Percentiles rank a stretch among this genome's conserved stretches.
Evolutionary conservation across 257 asterid genomes (phyloP).

Genomic region (Primulina huaijiensis): DNA sequence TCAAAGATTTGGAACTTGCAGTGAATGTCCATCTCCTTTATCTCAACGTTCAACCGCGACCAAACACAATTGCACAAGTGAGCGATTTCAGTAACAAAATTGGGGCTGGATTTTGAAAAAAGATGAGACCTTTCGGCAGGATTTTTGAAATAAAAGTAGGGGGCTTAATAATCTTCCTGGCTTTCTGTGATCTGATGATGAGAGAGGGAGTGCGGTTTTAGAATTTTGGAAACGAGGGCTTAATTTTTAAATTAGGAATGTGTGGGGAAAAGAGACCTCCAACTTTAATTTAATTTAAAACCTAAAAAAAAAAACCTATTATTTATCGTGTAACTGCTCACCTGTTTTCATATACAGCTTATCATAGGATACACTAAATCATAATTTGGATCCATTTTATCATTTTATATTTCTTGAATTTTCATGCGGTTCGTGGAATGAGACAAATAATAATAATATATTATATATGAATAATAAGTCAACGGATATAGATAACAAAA

Average conservation of each 20-base stretch:
- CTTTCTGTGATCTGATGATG: conserved; percentile 44
- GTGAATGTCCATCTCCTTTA: conserved; percentile 40
- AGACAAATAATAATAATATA: no score
- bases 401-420: no score
- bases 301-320: no score
- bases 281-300: no score
- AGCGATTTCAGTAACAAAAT: conserved; percentile 30
- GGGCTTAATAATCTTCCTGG: conserved; percentile 32
- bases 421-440: no score
- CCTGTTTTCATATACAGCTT: no score
- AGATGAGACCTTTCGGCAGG: conserved; percentile 34
- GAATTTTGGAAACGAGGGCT: conserved; percentile 20
- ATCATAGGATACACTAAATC: no score
- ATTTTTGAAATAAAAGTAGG: conserved; percentile 32
- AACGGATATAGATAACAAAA: no score
- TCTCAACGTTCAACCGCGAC: neutral
- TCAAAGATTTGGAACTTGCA: conserved; percentile 56
- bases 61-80: conserved; percentile 2
- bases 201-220: conserved; percentile 50
- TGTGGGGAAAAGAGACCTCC: neutral
- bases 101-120: conserved; percentile 33
- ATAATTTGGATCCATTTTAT: no score
- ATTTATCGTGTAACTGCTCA: no score
- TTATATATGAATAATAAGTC: no score
- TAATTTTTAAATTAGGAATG: neutral